Evolutionary conservation across 176 grass and related monocot species (phyloP).

Genomic region (Avena insularis): DNA sequence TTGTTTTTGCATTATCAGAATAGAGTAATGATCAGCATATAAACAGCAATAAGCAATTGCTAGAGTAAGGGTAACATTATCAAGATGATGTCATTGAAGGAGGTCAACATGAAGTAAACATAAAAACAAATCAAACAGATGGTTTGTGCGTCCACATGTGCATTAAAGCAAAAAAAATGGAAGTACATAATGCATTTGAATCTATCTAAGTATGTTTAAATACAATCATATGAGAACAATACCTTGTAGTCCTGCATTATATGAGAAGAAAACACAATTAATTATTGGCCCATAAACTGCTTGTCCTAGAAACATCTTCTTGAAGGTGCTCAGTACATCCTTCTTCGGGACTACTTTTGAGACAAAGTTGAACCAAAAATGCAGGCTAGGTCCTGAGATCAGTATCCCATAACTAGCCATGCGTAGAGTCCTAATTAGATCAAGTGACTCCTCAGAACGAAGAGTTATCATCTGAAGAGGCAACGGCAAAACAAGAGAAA

Average conservation of each 20-base stretch:
- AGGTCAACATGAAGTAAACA: not conserved
- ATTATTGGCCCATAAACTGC: constrained; percentile 91
- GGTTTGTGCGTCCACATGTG: not conserved
- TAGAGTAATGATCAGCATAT: constrained; percentile 12
- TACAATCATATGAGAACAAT: constrained; percentile 20
- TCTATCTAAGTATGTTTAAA: constrained; percentile 22
- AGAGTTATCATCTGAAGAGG: constrained; percentile 74
- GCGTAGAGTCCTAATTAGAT: constrained; percentile 71
- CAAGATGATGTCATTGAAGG: not conserved
- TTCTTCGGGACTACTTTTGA: constrained; percentile 81
- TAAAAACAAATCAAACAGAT: constrained; percentile 5
- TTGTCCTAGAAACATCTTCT: constrained; percentile 96
- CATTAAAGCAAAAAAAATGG: constrained; percentile 1
- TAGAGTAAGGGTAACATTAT: not conserved
- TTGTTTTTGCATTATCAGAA: constrained; percentile 15
- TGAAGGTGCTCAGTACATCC: constrained; percentile 83
- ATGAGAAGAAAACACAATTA: constrained; percentile 89
- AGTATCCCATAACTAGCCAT: constrained; percentile 89
- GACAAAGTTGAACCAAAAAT: constrained; percentile 95
- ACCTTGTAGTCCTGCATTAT: constrained; percentile 96
- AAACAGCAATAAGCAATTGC: constrained; percentile 18
- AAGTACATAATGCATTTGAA: constrained; percentile 1
- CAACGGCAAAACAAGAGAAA: constrained; percentile 35
- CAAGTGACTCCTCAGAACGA: constrained; percentile 55
- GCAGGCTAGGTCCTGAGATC: constrained; percentile 81